Conservation (phyloP, 2,329 filamentous ascomycete genomes). For the Aspergillus japonicus region DNA sequence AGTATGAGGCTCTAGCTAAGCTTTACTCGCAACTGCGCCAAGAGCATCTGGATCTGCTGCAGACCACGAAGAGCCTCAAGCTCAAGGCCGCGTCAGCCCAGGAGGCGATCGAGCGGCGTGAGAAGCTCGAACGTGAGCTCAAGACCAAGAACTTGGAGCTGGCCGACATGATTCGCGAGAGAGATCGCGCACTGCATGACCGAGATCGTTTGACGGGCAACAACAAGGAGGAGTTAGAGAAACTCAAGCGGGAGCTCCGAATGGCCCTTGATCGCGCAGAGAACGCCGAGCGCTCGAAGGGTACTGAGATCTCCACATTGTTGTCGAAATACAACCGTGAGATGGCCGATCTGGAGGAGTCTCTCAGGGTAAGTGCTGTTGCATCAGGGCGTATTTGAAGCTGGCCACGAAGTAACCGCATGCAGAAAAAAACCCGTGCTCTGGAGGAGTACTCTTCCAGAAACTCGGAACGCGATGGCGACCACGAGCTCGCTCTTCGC, state of each 20-base stretch:
- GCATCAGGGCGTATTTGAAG: not conserved
- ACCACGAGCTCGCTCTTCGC: slow-evolving; percentile 78
- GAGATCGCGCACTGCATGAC: slow-evolving; percentile 89
- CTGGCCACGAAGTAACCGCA: slow-evolving; percentile 10
- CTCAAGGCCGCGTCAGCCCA: slow-evolving; percentile 95
- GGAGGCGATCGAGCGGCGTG: slow-evolving; percentile 89
- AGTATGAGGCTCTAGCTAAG: slow-evolving; percentile 95
- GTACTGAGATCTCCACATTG: slow-evolving; percentile 91
- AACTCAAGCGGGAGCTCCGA: slow-evolving; percentile 87
- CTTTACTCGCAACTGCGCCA: slow-evolving; percentile 93
- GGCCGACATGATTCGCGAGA: slow-evolving; percentile 96
- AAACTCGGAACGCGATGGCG: slow-evolving; percentile 75
- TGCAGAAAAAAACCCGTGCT: slow-evolving; percentile 78
- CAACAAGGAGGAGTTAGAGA: slow-evolving; percentile 91
- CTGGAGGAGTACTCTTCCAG: slow-evolving; percentile 80
- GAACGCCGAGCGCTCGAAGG: slow-evolving; percentile 88
- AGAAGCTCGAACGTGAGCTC: slow-evolving; percentile 94
- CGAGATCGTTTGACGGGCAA: slow-evolving; percentile 82
- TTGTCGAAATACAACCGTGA: slow-evolving; percentile 94
- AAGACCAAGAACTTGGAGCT: slow-evolving; percentile 99
- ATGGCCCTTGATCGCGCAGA: slow-evolving; percentile 90
- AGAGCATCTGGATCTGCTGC: slow-evolving; percentile 89
- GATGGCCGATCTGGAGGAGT: slow-evolving; percentile 94
- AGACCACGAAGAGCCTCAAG: slow-evolving; percentile 95
- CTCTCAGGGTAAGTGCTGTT: slow-evolving; percentile 56